Percentiles rank a stretch among this genome's conserved stretches.
phyloP scores from a whole-genome alignment of 106 monocot genomes.

The Cymbidium sinense region DNA sequence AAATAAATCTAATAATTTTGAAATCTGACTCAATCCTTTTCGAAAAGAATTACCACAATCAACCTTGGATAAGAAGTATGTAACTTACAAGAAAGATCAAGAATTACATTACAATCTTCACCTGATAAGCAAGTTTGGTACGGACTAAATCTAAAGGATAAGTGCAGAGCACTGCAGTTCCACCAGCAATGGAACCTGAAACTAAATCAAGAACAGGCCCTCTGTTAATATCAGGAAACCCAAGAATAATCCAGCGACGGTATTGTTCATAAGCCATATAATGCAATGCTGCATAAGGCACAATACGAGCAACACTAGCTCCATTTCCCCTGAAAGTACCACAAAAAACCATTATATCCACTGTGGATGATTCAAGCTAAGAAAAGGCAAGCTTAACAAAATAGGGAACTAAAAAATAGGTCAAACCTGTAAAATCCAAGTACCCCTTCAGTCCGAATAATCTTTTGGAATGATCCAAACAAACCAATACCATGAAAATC shows the following conservation, averaged over 20 bases:
- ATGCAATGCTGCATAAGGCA: slow-evolving; percentile 97
- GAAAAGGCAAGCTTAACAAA: background rate
- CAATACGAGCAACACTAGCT: slow-evolving; percentile 85
- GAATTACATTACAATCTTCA: slow-evolving; percentile 8
- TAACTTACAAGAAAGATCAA: background rate
- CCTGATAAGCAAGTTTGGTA: slow-evolving; percentile 96
- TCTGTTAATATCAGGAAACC: slow-evolving; percentile 38
- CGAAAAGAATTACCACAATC: background rate
- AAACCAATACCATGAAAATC: slow-evolving; percentile 72
- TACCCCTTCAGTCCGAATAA: slow-evolving; percentile 64
- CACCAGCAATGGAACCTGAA: slow-evolving; percentile 76
- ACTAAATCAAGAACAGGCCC: slow-evolving; percentile 84
- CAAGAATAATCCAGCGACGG: slow-evolving; percentile 60
- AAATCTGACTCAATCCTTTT: too few species aligned
- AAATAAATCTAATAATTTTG: too few species aligned
- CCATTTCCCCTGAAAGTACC: slow-evolving; percentile 74
- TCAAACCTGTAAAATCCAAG: slow-evolving; percentile 78
- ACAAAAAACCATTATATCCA: slow-evolving; percentile 2
- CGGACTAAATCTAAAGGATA: slow-evolving; percentile 94
- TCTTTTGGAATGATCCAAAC: slow-evolving; percentile 65
- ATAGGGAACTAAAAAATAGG: slow-evolving; percentile 6
- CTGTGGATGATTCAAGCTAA: background rate
- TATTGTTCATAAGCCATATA: slow-evolving; percentile 98
- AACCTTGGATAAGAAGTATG: background rate
- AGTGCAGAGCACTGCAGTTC: slow-evolving; percentile 83